A percentile compares a stretch with the other conserved stretches of the same genome.
Conservation (phyloP, 257 asterid genomes). For the Cynanchum wilfordii region DNA sequence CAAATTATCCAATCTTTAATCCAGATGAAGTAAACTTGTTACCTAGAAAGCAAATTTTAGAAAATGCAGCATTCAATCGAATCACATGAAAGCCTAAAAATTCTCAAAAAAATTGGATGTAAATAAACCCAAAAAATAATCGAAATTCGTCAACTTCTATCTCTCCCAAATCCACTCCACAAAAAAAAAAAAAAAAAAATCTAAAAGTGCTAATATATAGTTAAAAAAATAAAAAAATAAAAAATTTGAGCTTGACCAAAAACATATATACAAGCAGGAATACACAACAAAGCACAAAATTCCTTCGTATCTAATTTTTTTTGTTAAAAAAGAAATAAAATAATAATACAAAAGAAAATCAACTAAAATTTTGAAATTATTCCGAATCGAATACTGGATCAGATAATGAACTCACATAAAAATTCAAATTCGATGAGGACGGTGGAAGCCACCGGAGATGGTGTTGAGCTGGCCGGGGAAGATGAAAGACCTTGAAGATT, state of each 20-base stretch:
- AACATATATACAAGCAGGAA: background rate
- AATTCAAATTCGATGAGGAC: background rate
- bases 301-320: background rate
- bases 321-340: background rate
- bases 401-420: background rate
- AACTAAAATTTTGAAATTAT: background rate
- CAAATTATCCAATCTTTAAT: background rate
- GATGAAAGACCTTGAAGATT: conserved; percentile 12
- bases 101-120: background rate
- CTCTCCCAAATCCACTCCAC: background rate
- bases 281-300: background rate
- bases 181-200: background rate
- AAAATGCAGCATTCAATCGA: conserved; percentile 1
- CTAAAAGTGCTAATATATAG: background rate
- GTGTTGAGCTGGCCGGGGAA: conserved; percentile 5
- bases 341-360: background rate
- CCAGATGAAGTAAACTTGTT: background rate
- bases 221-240: background rate
- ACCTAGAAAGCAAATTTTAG: background rate
- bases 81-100: background rate
- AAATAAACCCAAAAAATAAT: background rate
- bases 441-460: background rate
- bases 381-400: background rate
- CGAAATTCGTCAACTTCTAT: background rate
- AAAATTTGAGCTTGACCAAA: background rate